A percentile compares a stretch with the other conserved stretches of the same genome.
phyloP scores from a whole-genome alignment of 306 rosid species.

The Quillaja saponaria region DNA sequence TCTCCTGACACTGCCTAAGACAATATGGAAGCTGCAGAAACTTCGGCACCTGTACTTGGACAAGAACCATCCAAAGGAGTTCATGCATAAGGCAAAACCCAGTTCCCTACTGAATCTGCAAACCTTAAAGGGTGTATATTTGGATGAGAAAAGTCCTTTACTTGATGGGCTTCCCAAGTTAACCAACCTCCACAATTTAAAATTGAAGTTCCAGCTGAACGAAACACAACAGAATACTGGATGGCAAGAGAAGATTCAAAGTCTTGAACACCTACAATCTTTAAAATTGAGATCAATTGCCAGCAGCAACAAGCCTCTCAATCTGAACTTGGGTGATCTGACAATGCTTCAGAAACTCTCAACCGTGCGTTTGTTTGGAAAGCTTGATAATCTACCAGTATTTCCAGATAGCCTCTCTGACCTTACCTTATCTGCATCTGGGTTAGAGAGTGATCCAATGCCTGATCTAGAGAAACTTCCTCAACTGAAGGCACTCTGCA shows the following conservation, averaged over 20 bases:
- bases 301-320: neutral
- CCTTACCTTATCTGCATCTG: conserved; percentile 24
- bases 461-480: neutral
- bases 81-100: neutral
- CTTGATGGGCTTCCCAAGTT: neutral
- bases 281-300: conserved; percentile 22
- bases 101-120: conserved; percentile 9
- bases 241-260: neutral
- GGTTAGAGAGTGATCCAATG: conserved; percentile 1
- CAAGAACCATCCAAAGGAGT: neutral
- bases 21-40: conserved; percentile 23
- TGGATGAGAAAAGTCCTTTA: conserved; percentile 2
- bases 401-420: conserved; percentile 25
- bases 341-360: neutral
- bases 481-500: conserved; percentile 9
- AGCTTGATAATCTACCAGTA: neutral
- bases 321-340: neutral
- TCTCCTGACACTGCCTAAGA: neutral
- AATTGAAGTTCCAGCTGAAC: conserved; percentile 4
- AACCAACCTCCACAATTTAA: conserved; percentile 22
- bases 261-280: neutral
- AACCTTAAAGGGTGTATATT: conserved; percentile 12
- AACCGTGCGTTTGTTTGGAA: conserved; percentile 14
- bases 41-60: conserved; percentile 20
- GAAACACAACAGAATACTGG: neutral